phyloP scores from a whole-genome alignment of 805 yeast genomes.

The Ogataea henricii region DNA sequence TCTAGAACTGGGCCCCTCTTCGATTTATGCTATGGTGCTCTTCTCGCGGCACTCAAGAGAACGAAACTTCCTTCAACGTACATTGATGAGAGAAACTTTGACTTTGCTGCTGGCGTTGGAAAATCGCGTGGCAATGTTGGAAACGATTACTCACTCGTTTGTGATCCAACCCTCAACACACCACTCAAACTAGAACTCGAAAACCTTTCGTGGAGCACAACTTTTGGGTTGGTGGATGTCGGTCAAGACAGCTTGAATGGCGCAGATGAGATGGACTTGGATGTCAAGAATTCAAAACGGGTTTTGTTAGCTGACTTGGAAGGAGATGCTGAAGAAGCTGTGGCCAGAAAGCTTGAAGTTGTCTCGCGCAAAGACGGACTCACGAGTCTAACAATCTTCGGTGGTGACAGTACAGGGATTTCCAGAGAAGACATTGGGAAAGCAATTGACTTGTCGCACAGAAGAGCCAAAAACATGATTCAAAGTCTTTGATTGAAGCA shows the following conservation, averaged over 20 bases:
- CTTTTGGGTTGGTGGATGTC: conserved; percentile 59
- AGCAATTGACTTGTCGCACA: conserved; percentile 49
- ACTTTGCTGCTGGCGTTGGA: conserved; percentile 52
- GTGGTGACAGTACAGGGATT: conserved; percentile 50
- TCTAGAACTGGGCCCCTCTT: conserved; percentile 81
- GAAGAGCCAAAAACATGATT: conserved; percentile 45
- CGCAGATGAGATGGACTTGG: conserved; percentile 35
- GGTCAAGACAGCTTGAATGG: conserved; percentile 36
- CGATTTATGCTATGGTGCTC: conserved; percentile 72
- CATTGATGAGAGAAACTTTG: conserved; percentile 61
- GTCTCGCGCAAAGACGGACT: conserved; percentile 38
- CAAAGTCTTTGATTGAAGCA: conserved; percentile 10
- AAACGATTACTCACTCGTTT: conserved; percentile 51
- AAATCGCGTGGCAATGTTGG: conserved; percentile 20
- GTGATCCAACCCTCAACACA: conserved; percentile 48
- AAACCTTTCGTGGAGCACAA: conserved; percentile 46
- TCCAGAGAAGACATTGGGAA: conserved; percentile 47
- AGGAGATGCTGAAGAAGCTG: conserved; percentile 81
- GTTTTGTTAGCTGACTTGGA: conserved; percentile 72
- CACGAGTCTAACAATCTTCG: conserved; percentile 48
- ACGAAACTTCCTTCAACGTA: conserved; percentile 68
- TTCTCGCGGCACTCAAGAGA: conserved; percentile 60
- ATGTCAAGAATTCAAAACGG: conserved; percentile 25
- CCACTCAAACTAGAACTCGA: conserved; percentile 42
- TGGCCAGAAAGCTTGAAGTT: conserved; percentile 54